These are phyloP conservation scores for Populus simonii DNA, from an alignment of 345 rosid species.

Conservation along the genomic window DNA sequence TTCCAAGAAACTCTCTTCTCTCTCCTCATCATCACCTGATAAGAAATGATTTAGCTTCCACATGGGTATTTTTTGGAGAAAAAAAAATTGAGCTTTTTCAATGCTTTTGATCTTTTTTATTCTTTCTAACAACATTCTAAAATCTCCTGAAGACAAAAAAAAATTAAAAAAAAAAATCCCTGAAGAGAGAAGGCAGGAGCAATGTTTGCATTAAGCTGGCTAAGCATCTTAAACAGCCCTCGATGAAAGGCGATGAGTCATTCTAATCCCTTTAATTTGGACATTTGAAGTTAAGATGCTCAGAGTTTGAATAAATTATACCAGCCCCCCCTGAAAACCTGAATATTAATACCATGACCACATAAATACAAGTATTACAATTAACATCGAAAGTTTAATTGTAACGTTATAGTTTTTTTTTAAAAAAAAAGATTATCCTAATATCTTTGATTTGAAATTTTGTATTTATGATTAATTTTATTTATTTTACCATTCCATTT, in stretches of 20 bases:
- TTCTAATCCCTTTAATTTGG: neutral
- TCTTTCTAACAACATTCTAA: neutral
- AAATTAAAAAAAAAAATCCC: neutral
- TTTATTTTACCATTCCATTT: no score
- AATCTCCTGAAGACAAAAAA: neutral
- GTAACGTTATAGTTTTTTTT: neutral
- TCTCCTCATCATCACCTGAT: constrained; percentile 47
- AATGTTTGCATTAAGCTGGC: neutral
- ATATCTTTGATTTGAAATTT: no score
- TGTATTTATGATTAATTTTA: no score
- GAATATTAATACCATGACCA: no score
- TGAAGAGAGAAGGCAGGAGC: neutral
- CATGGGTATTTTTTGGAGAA: constrained; percentile 29
- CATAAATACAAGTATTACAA: no score
- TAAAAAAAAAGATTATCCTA: no score
- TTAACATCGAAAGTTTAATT: neutral
- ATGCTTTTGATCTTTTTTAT: neutral
- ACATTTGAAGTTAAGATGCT: neutral
- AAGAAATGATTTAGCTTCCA: constrained; percentile 50
- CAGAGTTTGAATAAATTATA: neutral
- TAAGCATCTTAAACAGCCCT: neutral
- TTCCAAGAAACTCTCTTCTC: constrained; percentile 42
- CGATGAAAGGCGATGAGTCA: neutral
- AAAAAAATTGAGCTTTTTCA: neutral
- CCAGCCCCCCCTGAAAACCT: neutral